Percentiles rank a stretch among this genome's conserved stretches.
phyloP scores from a whole-genome alignment of 139 green algal species.

The Tetraselmis chui region DNA sequence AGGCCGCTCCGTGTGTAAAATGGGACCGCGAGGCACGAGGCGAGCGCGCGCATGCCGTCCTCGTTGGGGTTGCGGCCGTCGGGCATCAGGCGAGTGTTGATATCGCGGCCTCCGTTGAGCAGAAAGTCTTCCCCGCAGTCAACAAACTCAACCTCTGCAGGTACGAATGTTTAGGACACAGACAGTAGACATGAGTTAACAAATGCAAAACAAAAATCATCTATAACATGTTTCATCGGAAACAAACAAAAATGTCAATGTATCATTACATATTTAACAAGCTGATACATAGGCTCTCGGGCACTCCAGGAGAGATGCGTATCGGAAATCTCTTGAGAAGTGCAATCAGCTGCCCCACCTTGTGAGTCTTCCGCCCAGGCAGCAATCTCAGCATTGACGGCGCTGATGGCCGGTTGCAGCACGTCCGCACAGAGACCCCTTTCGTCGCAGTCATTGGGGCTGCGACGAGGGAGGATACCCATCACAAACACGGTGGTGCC shows the following conservation, averaged over 20 bases:
- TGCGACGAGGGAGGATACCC: background rate
- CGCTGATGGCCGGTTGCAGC: background rate
- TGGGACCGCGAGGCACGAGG: background rate
- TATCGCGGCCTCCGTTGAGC: background rate
- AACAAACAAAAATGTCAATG: too few species aligned
- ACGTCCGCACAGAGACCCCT: background rate
- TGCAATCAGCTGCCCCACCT: background rate
- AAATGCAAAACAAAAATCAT: too few species aligned
- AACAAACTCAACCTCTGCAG: background rate
- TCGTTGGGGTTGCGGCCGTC: background rate
- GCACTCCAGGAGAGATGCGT: too few species aligned
- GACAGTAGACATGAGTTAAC: too few species aligned
- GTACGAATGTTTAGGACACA: too few species aligned
- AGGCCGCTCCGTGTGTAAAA: background rate
- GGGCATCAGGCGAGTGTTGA: background rate
- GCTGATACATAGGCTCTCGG: too few species aligned
- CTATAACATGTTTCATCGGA: too few species aligned
- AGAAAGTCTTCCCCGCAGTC: background rate
- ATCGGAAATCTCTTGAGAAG: too few species aligned
- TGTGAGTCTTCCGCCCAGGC: background rate
- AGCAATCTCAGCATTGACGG: background rate
- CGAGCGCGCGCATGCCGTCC: background rate
- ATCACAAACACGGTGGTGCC: background rate
- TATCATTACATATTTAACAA: too few species aligned
- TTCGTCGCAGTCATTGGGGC: background rate